Evolutionary conservation across 2,329 filamentous ascomycete species (phyloP).

Genomic region (Cladorrhinum sp.): DNA sequence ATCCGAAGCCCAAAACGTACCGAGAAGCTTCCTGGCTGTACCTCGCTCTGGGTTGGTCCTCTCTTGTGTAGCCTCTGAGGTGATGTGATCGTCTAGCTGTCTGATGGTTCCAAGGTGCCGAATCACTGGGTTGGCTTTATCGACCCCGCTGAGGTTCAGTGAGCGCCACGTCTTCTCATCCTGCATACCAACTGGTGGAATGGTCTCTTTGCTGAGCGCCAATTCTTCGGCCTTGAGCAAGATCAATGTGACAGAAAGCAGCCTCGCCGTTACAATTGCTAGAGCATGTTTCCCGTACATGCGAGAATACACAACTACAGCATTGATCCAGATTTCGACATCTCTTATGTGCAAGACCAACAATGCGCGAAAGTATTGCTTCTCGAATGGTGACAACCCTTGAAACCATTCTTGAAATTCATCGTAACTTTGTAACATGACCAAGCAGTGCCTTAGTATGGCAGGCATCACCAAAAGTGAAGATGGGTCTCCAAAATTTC

Average conservation of each 20-base stretch:
- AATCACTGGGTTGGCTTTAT: neutral
- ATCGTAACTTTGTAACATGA: neutral
- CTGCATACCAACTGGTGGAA: neutral
- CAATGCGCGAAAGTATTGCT: neutral
- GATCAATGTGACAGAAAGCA: neutral
- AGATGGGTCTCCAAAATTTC: neutral
- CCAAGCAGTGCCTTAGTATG: neutral
- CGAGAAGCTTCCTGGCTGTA: too few species aligned
- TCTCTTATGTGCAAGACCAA: neutral
- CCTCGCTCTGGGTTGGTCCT: neutral
- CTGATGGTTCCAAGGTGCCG: neutral
- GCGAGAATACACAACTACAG: too few species aligned
- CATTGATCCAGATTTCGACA: neutral
- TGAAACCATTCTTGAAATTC: neutral
- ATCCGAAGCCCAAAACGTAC: too few species aligned
- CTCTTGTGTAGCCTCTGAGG: neutral
- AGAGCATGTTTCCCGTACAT: too few species aligned
- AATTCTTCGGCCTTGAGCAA: neutral
- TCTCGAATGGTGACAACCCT: neutral
- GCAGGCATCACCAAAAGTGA: neutral
- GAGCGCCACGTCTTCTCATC: neutral
- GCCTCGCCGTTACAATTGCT: neutral
- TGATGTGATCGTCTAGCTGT: neutral
- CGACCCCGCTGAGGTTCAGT: neutral
- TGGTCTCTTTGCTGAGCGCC: neutral